phyloP scores from a whole-genome alignment of 257 asterid genomes.

The Datura wrightii region DNA sequence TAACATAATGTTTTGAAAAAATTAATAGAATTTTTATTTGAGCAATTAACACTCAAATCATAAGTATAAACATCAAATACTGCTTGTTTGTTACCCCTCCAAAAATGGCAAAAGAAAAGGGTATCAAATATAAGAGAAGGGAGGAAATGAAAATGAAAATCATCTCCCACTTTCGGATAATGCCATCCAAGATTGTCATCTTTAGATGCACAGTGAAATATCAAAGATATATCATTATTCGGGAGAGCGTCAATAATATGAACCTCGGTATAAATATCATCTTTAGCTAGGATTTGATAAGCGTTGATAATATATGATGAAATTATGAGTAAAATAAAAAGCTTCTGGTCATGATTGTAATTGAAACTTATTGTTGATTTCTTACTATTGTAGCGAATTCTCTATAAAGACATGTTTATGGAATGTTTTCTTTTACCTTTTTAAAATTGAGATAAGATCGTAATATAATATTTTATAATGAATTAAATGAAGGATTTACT shows the following conservation, averaged over 20 bases:
- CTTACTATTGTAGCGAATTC: not conserved
- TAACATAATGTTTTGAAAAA: too few relatives aligned
- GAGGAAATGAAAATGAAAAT: not conserved
- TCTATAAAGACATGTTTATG: too few relatives aligned
- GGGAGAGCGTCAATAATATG: not conserved
- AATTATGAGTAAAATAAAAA: not conserved
- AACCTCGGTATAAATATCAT: not conserved
- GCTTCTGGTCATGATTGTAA: not conserved
- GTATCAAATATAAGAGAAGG: too few relatives aligned
- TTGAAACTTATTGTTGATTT: not conserved
- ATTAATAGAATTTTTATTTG: too few relatives aligned
- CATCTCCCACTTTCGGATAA: not conserved
- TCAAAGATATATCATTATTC: not conserved
- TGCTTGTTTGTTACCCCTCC: not conserved
- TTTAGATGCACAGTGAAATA: not conserved
- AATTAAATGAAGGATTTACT: too few relatives aligned
- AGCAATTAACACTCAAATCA: too few relatives aligned
- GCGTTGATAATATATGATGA: not conserved
- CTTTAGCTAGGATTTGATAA: not conserved
- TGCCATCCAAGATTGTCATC: not conserved
- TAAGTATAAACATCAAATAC: not conserved
- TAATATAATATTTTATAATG: too few relatives aligned
- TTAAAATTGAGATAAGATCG: too few relatives aligned
- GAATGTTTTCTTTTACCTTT: too few relatives aligned
- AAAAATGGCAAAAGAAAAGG: not conserved